These are phyloP conservation scores for Raffaelea ambrosiae DNA, from an alignment of 2,329 filamentous ascomycete species.

Conservation along the genomic window DNA sequence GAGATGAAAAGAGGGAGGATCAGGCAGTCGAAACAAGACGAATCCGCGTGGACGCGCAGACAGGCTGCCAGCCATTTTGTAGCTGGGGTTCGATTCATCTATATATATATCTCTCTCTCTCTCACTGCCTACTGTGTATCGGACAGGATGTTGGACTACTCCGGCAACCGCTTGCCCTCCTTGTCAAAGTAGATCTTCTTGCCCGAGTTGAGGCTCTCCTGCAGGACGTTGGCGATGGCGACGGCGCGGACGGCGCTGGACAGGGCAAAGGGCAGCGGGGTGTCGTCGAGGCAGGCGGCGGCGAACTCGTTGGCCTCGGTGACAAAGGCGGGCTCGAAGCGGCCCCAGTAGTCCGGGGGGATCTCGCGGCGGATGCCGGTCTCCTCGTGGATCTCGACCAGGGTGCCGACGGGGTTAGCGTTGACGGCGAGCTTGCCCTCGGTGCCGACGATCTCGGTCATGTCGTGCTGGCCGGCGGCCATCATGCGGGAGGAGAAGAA, in stretches of 20 bases:
- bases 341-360: slow-evolving; percentile 3
- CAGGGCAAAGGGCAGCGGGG: not conserved
- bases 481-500: slow-evolving; percentile 6
- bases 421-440: slow-evolving; percentile 4
- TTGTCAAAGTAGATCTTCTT: slow-evolving; percentile 6
- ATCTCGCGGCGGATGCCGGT: slow-evolving; percentile 1
- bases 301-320: slow-evolving; percentile 6
- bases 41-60: too few species aligned
- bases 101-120: too few species aligned
- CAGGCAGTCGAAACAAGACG: too few species aligned
- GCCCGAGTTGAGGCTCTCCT: slow-evolving; percentile 1
- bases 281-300: slow-evolving; percentile 1
- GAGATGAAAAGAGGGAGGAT: too few species aligned
- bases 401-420: slow-evolving; percentile 1
- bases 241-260: not conserved
- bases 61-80: too few species aligned
- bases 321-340: slow-evolving; percentile 3
- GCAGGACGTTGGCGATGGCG: not conserved
- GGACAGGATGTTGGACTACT: too few species aligned
- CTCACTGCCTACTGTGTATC: too few species aligned
- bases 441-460: slow-evolving; percentile 6
- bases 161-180: too few species aligned
- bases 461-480: slow-evolving; percentile 4
- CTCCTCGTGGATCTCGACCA: slow-evolving; percentile 2
- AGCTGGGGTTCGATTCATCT: too few species aligned